These are phyloP conservation scores for Saccharomycopsis vini DNA, from an alignment of 805 yeast species.

Conservation along the genomic window DNA sequence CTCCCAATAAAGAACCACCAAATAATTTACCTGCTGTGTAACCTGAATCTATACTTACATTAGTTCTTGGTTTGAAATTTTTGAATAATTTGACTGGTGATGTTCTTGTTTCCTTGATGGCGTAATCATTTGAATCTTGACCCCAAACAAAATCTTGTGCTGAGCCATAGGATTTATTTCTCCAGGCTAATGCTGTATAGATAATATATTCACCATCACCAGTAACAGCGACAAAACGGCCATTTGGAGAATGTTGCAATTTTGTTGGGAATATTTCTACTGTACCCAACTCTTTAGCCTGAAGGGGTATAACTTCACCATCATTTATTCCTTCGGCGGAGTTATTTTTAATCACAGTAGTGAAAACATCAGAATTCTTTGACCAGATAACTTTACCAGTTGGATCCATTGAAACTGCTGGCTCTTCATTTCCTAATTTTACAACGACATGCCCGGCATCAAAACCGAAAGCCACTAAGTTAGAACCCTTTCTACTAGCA, in stretches of 20 bases:
- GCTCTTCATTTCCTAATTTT: conserved; percentile 89
- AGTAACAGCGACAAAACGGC: conserved; percentile 90
- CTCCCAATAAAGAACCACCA: conserved; percentile 84
- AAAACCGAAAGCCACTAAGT: conserved; percentile 83
- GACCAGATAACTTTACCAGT: conserved; percentile 89
- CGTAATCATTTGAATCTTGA: conserved; percentile 79
- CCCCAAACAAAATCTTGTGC: conserved; percentile 95
- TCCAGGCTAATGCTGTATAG: conserved; percentile 96
- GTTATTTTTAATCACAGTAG: conserved; percentile 65
- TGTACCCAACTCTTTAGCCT: conserved; percentile 86
- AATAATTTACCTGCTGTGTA: conserved; percentile 72
- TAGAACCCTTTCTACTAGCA: conserved; percentile 53
- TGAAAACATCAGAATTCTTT: conserved; percentile 81
- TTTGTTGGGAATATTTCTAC: conserved; percentile 89
- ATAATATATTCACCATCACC: conserved; percentile 98
- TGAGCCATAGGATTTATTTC: conserved; percentile 86
- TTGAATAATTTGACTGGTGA: conserved; percentile 59
- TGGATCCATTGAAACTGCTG: conserved; percentile 86
- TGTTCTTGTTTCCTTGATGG: conserved; percentile 62
- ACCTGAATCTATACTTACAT: conserved; percentile 53
- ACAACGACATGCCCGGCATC: conserved; percentile 90
- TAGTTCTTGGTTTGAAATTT: conserved; percentile 73
- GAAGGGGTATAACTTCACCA: conserved; percentile 70
- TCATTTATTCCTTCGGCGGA: conserved; percentile 54
- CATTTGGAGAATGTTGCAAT: conserved; percentile 89